Percentiles rank a stretch among this genome's conserved stretches.
phyloP scores from a whole-genome alignment of 1,284 basidiomycete genomes.

The Malassezia pachydermatis region DNA sequence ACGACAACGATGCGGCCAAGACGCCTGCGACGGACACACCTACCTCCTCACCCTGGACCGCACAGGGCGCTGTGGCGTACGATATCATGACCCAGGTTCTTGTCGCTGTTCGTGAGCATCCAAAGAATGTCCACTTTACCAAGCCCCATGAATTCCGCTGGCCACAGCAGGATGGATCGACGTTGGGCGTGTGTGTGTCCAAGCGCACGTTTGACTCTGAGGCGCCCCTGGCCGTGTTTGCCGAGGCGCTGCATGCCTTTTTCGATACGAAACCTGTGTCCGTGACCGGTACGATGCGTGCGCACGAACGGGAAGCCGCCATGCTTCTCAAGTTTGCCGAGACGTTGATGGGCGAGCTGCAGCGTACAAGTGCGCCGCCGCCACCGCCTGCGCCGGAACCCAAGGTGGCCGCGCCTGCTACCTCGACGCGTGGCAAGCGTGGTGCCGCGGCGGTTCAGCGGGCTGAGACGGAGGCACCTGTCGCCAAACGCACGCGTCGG shows the following conservation, averaged over 20 bases:
- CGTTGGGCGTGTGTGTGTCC: background rate
- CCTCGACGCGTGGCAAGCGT: background rate
- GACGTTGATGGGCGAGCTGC: slow-evolving; percentile 14
- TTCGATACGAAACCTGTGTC: background rate
- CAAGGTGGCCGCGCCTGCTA: background rate
- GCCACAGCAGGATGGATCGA: background rate
- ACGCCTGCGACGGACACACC: background rate
- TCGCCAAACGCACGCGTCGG: slow-evolving; percentile 15
- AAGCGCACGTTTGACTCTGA: background rate
- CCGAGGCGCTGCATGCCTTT: slow-evolving; percentile 4
- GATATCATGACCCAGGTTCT: slow-evolving; percentile 17
- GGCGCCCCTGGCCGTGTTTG: slow-evolving; percentile 5
- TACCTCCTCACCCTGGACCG: background rate
- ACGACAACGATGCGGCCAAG: no score
- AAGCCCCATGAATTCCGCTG: slow-evolving; percentile 2
- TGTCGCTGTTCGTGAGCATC: slow-evolving; percentile 11
- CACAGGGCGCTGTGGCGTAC: slow-evolving; percentile 3
- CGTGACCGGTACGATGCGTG: background rate
- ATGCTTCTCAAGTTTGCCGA: slow-evolving; percentile 6
- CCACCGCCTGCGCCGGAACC: background rate
- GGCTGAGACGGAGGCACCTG: background rate
- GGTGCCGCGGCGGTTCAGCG: background rate
- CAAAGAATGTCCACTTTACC: slow-evolving; percentile 9
- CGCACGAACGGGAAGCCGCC: background rate
- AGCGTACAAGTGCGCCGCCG: background rate